phyloP scores from a whole-genome alignment of 78 protist species.

The Dictyostelium brefeldianum region DNA sequence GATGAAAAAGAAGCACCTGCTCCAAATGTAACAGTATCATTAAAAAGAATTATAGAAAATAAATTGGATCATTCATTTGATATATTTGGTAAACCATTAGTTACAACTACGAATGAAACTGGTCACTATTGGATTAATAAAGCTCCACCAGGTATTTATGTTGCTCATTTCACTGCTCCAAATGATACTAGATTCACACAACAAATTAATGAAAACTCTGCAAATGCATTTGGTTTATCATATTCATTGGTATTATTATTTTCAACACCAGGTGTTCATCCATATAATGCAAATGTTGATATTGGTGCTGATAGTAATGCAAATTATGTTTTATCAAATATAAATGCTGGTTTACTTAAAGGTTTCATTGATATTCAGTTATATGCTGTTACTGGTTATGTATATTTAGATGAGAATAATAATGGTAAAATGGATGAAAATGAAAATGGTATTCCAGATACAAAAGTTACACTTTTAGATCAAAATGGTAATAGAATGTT shows the following conservation, averaged over 20 bases:
- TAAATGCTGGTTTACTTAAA: slow-evolving; percentile 52
- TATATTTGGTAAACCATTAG: neutral
- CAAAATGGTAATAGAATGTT: slow-evolving; percentile 5
- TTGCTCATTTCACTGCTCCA: slow-evolving; percentile 30
- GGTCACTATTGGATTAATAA: slow-evolving; percentile 48
- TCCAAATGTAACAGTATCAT: neutral
- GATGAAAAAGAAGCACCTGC: slow-evolving; percentile 24
- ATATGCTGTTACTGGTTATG: slow-evolving; percentile 31
- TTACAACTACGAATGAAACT: slow-evolving; percentile 2
- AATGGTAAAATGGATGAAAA: slow-evolving; percentile 33
- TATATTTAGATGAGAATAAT: slow-evolving; percentile 5
- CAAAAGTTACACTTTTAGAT: neutral
- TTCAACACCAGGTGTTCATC: neutral
- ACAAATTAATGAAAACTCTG: neutral
- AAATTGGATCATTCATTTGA: neutral
- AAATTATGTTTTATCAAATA: neutral
- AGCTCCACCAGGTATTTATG: slow-evolving; percentile 24
- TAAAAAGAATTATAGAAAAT: neutral
- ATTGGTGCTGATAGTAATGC: slow-evolving; percentile 34
- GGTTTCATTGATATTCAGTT: neutral
- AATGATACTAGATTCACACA: neutral
- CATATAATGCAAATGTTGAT: neutral
- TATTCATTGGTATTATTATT: neutral
- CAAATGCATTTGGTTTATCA: neutral
- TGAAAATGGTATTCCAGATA: neutral